These are phyloP conservation scores for Huntiella savannae DNA, from an alignment of 2,329 filamentous ascomycete genomes.

Conservation along the genomic window DNA sequence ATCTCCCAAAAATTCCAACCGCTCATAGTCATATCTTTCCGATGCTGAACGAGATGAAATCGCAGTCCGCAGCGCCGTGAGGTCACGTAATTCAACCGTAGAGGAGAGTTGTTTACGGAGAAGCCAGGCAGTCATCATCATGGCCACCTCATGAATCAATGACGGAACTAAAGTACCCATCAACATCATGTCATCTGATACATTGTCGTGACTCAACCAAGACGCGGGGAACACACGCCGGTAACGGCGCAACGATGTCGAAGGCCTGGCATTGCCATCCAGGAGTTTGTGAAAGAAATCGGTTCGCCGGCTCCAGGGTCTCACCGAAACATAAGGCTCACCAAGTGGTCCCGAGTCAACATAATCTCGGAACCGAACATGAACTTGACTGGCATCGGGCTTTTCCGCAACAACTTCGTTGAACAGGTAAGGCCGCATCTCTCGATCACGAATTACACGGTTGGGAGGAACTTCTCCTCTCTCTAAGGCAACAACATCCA, in stretches of 20 bases:
- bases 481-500: conserved; percentile 14
- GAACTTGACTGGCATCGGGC: conserved; percentile 23
- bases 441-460: conserved; percentile 16
- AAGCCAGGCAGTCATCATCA: conserved; percentile 40
- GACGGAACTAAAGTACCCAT: conserved; percentile 51
- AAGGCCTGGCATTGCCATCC: conserved; percentile 12
- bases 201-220: conserved; percentile 29
- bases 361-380: conserved; percentile 20
- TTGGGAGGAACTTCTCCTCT: conserved; percentile 7
- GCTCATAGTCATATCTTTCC: conserved; percentile 53
- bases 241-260: conserved; percentile 23
- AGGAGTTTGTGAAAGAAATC: conserved; percentile 37
- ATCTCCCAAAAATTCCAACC: conserved; percentile 76
- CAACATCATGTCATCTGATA: conserved; percentile 25
- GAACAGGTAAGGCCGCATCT: conserved; percentile 23
- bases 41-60: conserved; percentile 46
- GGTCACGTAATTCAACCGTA: conserved; percentile 30
- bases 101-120: conserved; percentile 25
- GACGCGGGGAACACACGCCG: conserved; percentile 25
- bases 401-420: conserved; percentile 23
- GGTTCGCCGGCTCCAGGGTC: conserved; percentile 31
- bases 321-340: conserved; percentile 29
- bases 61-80: conserved; percentile 43
- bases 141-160: conserved; percentile 50
- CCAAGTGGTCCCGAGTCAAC: conserved; percentile 22